Conservation (phyloP, 2,329 filamentous ascomycete genomes). For the Nothophaeocryptopus gaeumannii region DNA sequence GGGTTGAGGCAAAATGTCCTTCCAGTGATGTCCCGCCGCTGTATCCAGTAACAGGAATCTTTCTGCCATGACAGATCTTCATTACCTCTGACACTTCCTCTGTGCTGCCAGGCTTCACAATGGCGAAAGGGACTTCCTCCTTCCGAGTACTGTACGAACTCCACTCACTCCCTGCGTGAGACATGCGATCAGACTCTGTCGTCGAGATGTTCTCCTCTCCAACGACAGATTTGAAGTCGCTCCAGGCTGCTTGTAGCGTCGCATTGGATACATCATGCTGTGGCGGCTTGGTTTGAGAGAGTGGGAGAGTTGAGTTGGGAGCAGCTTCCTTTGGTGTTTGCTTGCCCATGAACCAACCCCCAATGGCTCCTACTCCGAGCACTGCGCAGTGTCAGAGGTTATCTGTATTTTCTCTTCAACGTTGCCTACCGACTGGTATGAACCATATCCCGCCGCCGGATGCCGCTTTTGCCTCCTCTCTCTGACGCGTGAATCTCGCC, state of each 20-base stretch:
- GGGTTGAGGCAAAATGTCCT: conserved; percentile 80
- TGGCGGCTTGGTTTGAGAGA: conserved; percentile 48
- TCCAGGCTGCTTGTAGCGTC: conserved; percentile 63
- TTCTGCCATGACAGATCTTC: conserved; percentile 78
- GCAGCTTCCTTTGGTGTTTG: conserved; percentile 45
- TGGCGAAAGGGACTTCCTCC: conserved; percentile 52
- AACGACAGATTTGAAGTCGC: conserved; percentile 60
- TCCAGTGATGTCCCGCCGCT: conserved; percentile 87
- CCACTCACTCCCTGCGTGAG: conserved; percentile 63
- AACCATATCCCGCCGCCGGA: conserved; percentile 30
- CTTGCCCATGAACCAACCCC: conserved; percentile 57
- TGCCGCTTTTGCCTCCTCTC: conserved; percentile 31
- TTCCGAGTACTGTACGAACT: conserved; percentile 51
- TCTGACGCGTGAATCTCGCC: conserved; percentile 45
- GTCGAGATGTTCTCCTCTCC: conserved; percentile 64
- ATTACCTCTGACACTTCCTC: conserved; percentile 83
- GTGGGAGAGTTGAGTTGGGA: conserved; percentile 56
- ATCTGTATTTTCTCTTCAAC: background rate
- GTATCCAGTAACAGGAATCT: conserved; percentile 82
- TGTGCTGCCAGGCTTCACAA: conserved; percentile 74
- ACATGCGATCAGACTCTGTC: conserved; percentile 51
- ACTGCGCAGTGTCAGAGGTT: conserved; percentile 40
- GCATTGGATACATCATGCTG: conserved; percentile 55
- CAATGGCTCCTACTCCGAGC: conserved; percentile 49
- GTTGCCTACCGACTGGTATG: conserved; percentile 31